phyloP scores from a whole-genome alignment of 257 asterid genomes.

The Misopates orontium region DNA sequence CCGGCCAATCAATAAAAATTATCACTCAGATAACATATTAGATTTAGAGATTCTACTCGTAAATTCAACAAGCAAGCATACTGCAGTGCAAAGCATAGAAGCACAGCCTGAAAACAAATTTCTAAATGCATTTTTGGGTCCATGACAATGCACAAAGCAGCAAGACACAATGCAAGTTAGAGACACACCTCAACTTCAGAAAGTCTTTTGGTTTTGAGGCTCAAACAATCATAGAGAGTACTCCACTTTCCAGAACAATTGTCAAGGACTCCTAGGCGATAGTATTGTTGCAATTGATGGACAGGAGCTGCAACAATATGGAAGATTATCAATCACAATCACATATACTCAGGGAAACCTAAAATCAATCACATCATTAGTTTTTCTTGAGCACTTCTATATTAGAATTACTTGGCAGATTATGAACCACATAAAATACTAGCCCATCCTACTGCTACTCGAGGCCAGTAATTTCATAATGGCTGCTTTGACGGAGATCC shows the following conservation, averaged over 20 bases:
- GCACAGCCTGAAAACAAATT: not conserved
- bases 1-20: not conserved
- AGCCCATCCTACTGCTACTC: no score
- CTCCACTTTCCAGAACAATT: slow-evolving; percentile 69
- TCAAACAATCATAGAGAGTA: slow-evolving; percentile 74
- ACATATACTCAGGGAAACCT: not conserved
- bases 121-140: no score
- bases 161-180: slow-evolving; percentile 3
- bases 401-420: no score
- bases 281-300: slow-evolving; percentile 90
- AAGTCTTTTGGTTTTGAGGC: slow-evolving; percentile 67
- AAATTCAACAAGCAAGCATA: not conserved
- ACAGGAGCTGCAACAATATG: slow-evolving; percentile 72
- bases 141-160: slow-evolving; percentile 1
- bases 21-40: slow-evolving; percentile 2
- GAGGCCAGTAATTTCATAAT: not conserved
- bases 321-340: not conserved
- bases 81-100: not conserved
- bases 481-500: not conserved
- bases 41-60: not conserved
- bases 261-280: slow-evolving; percentile 78
- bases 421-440: not conserved
- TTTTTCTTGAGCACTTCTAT: not conserved
- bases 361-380: slow-evolving; percentile 28
- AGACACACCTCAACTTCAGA: slow-evolving; percentile 68